phyloP scores from a whole-genome alignment of 441 rosid genomes.

The Sinapis alba region DNA sequence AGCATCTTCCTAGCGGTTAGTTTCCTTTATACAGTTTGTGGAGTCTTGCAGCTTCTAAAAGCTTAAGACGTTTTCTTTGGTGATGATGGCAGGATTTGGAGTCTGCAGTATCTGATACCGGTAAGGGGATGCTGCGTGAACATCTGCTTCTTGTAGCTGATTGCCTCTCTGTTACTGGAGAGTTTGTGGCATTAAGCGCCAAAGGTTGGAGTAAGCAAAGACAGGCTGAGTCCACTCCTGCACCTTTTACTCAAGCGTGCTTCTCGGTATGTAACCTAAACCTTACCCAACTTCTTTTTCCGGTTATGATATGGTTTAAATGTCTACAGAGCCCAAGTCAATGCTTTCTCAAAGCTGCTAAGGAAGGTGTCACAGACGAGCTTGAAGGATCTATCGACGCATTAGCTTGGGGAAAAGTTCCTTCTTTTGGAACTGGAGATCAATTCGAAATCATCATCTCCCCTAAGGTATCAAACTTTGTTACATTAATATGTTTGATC shows the following conservation, averaged over 20 bases:
- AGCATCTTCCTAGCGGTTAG: constrained; percentile 75
- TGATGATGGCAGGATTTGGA: constrained; percentile 58
- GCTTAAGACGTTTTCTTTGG: not conserved
- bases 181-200: constrained; percentile 82
- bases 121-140: constrained; percentile 71
- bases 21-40: constrained; percentile 13
- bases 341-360: constrained; percentile 89
- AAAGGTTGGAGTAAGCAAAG: constrained; percentile 76
- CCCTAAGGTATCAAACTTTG: constrained; percentile 51
- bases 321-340: constrained; percentile 79
- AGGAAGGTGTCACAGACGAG: constrained; percentile 68
- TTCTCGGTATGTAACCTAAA: constrained; percentile 59
- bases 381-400: constrained; percentile 89
- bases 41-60: not conserved
- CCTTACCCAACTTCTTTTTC: not conserved
- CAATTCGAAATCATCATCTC: constrained; percentile 76
- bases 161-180: constrained; percentile 80
- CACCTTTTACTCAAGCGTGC: constrained; percentile 94
- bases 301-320: not conserved
- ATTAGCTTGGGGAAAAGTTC: constrained; percentile 88
- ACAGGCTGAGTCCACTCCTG: constrained; percentile 57
- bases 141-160: constrained; percentile 79
- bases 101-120: constrained; percentile 83
- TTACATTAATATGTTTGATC: not conserved
- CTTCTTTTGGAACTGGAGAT: constrained; percentile 76